Evolutionary conservation across 495 filamentous ascomycete species (phyloP).

Genomic region (Trichocladium antarcticum): DNA sequence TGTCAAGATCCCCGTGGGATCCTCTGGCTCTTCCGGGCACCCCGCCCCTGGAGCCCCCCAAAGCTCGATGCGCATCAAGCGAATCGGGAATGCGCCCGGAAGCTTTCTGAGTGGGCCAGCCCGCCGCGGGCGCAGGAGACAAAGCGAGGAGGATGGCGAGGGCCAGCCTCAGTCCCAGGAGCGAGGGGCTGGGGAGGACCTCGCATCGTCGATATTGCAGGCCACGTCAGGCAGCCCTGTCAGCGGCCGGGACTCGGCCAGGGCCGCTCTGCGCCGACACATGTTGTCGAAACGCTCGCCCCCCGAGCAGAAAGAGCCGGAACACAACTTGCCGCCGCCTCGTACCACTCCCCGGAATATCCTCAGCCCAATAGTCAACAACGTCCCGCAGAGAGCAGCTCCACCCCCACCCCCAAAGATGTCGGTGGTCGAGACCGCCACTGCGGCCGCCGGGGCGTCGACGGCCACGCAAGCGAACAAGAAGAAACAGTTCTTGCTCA

Average conservation of each 20-base stretch:
- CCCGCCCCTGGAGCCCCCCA: conserved; percentile 51
- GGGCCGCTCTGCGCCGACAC: no score
- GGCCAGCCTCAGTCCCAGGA: conserved; percentile 28
- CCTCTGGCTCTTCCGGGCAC: conserved; percentile 31
- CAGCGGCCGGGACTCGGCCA: no score
- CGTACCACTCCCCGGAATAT: no score
- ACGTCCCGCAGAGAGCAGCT: no score
- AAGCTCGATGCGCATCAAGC: conserved; percentile 62
- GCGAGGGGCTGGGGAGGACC: no score
- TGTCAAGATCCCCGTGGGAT: conserved; percentile 46
- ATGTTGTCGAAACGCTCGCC: no score
- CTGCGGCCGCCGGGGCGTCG: conserved; percentile 68
- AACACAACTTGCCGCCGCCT: conserved; percentile 16
- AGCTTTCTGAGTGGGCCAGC: conserved; percentile 66
- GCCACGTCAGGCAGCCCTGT: no score
- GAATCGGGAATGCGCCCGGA: conserved; percentile 58
- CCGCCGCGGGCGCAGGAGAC: conserved; percentile 57
- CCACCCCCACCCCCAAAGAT: conserved; percentile 84
- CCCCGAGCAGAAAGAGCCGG: no score
- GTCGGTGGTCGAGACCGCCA: conserved; percentile 86
- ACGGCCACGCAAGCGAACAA: conserved; percentile 54
- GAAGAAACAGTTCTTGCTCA: conserved; percentile 67
- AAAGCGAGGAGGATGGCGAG: conserved; percentile 60
- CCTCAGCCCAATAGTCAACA: no score
- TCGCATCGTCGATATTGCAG: no score